phyloP scores from a whole-genome alignment of 371 early-diverging fungal species.

The Mortierella sp. region DNA sequence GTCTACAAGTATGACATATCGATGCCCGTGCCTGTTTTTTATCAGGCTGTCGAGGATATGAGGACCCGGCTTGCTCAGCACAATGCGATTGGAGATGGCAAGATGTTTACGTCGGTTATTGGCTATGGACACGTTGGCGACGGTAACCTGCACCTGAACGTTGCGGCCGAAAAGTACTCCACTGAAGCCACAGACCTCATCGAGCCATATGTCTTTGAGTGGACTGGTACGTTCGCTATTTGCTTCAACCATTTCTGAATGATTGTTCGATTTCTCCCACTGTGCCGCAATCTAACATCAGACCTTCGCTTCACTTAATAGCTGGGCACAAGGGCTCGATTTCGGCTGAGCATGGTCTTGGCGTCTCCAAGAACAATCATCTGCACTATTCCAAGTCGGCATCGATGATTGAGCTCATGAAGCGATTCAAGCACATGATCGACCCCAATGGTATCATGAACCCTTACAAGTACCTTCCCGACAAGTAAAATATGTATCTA shows the following conservation, averaged over 20 bases:
- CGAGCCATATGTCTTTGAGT: constrained; percentile 96
- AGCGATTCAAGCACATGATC: constrained; percentile 75
- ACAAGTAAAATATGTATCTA: constrained; percentile 2
- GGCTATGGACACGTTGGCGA: constrained; percentile 96
- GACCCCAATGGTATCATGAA: constrained; percentile 91
- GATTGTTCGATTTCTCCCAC: no score
- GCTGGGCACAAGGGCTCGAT: constrained; percentile 68
- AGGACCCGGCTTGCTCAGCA: constrained; percentile 70
- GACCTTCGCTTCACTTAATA: constrained; percentile 2
- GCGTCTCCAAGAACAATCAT: constrained; percentile 79
- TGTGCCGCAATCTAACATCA: not conserved
- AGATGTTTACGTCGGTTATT: constrained; percentile 77
- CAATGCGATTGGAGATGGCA: constrained; percentile 70
- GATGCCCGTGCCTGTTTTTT: constrained; percentile 89
- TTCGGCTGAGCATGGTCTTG: constrained; percentile 77
- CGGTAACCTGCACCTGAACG: constrained; percentile 94
- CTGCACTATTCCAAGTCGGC: constrained; percentile 75
- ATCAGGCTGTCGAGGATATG: constrained; percentile 87
- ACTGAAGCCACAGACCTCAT: constrained; percentile 73
- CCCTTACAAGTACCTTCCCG: constrained; percentile 76
- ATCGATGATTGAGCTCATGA: constrained; percentile 78
- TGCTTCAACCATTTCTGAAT: not conserved
- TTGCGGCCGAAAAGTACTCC: constrained; percentile 77
- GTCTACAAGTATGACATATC: constrained; percentile 95
- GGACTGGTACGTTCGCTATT: constrained; percentile 69